phyloP scores from a whole-genome alignment of 371 early-diverging fungal species.

The Zychaea mexicana region DNA sequence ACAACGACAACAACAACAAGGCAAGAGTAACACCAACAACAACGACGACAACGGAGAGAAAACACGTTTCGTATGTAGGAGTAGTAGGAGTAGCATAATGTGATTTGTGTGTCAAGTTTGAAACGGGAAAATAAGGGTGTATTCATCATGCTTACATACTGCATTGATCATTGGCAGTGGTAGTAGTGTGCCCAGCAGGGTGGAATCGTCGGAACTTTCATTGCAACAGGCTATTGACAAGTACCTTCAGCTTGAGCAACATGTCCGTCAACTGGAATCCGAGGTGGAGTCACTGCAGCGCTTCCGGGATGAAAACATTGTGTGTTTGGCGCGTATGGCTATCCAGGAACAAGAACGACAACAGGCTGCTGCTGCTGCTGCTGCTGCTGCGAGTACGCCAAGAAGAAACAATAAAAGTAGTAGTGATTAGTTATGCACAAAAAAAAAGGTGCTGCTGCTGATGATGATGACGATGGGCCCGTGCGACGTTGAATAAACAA shows the following conservation, averaged over 20 bases:
- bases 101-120: neutral
- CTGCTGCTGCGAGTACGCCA: neutral
- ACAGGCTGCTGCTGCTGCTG: no score
- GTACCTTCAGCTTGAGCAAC: neutral
- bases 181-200: neutral
- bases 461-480: neutral
- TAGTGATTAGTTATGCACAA: neutral
- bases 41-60: no score
- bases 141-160: neutral
- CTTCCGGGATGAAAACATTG: neutral
- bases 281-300: neutral
- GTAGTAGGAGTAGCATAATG: no score
- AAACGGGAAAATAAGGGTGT: neutral
- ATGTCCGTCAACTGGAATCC: neutral
- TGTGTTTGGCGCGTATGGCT: neutral
- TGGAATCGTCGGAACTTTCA: neutral
- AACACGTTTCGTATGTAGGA: no score
- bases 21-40: no score
- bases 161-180: neutral
- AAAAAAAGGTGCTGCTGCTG: neutral
- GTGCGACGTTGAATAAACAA: neutral
- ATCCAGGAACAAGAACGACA: neutral
- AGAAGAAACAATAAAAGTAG: neutral
- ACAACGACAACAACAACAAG: no score
- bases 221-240: neutral